Base-by-base conservation (phyloP, 805 yeast species). In the Starmerella bombi region DNA sequence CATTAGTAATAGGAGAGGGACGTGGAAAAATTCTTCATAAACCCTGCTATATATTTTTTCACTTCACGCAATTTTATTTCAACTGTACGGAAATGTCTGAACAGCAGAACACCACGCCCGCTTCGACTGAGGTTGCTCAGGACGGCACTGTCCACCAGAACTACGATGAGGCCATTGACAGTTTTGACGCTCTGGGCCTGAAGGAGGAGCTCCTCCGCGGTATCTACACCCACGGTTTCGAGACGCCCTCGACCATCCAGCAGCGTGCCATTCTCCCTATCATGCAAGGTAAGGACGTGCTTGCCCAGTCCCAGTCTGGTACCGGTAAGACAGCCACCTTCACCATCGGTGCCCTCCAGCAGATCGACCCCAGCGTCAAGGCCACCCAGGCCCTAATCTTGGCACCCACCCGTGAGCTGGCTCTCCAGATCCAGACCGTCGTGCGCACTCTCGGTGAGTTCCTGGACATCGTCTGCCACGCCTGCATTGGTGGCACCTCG, bases 351-450 rank as follows among this genome's bases (percentile, higher is more conserved):
- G 62, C 67, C 58, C 59, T 72, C 34, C 71, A 71, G 56, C 56
- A 54, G 45, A 72, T 85, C 46, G 94, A 86, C 62, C 71, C 77
- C 54, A 67, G 69, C 51, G 67, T 71, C 59, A 72, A 76, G 61
- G 72, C 77, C 48, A 77, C 93, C 50, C 96, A 85, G 72, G 97
- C 95, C 47, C 72, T 91, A 60, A 84, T 91, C 53, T 72, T 88
- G 53, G 88, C 95, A 42, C 97, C 98, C 57, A 88, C 98, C 53
- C 80, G 98, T 70, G 98, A 88, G 71, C 74, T 91, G 63, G 97
- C 97, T 37, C 70, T 77, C 53, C 98, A 91, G 72, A 91, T 91
- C 62, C 94, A 84, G 67, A 82, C 78, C 61, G 98, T 91, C 54
- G 83, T 88, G 39, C 70, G 77, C 60, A 80, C 86, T 53, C 72